Evolutionary conservation across 2,329 filamentous ascomycete species (phyloP), one percentile per base, ranked within the genome.

Genomic region (Cercospora nicotianae): DNA sequence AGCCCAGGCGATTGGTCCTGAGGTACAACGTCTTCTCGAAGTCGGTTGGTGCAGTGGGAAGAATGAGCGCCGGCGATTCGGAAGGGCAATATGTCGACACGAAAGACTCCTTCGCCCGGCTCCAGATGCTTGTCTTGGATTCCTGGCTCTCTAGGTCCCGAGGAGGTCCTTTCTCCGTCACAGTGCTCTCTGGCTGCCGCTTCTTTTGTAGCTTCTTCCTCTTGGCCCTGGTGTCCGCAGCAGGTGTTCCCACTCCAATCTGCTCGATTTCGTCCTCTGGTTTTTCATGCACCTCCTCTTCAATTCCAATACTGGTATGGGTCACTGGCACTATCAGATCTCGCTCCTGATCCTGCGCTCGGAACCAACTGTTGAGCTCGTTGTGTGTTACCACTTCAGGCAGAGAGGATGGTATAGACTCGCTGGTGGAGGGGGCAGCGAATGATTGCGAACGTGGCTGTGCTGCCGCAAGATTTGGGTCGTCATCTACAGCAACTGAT

Each of bases 21-120:
- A 81, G 68, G 64, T 82, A 81, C 20, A 71, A 74, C 59, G 77
- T 76, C 72, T 82, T 82, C 68, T 82, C 80, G 12, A 75, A 75
- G 63, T 82, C 80, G 0, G 76, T 79, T 5, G 80, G 80, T 5
- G 76, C 77, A 1, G 75, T 74, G 1, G 80, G 80, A 7, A 82
- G 70, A 5, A 82, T 69, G 55, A 72, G 42, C 8, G 69, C 63
- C 7, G 70, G 70, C 23, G 65, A 45, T 59, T 72, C 68, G 4
- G 61, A 61, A 13, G 70, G 69, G 51, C 63, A 72, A 61, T 70
- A 72, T 20, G 67, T 69, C 2, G 65, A 45, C 3, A 69, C 63
- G 45, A 69, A 69, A 8, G 68, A 69, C 39, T 69, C 68, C 30
- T 65, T 68, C 18, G 66, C 57, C 8, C 65, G 63, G n/a, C 58